Evolutionary conservation across 1,284 basidiomycete species (phyloP), one percentile per base, ranked within the genome.

Genomic region (Malassezia furfur): DNA sequence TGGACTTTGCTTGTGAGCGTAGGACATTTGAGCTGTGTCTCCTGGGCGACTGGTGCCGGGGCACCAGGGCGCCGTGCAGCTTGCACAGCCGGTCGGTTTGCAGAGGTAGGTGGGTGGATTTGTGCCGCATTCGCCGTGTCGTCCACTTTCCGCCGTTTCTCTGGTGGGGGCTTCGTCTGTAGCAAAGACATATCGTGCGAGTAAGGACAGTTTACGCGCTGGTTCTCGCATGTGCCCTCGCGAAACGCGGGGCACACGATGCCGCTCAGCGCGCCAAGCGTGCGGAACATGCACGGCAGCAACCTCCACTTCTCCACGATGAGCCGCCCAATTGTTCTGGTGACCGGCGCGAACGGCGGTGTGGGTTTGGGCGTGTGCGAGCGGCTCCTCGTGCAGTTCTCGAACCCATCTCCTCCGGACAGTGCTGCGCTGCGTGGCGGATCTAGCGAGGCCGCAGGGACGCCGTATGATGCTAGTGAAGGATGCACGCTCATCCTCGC

Each of bases 341-440:
- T 74, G 46, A 74, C 71, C 1, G 72, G 72, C 19, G 72, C 70
- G 11, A 74, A 74, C 46, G 61, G 61, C 17, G 73, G 70, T 19
- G 66, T 76, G 1, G 74, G 74, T 25, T 67, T 66, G 22, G 74
- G 73, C 12, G 66, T 74, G 35, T 72, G 68, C 39, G 66, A 74
- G 53, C 56, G 74, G 17, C 55, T 74, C 12, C 57, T 76, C 25
- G 66, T 74, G 8, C 74, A 76, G 61, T 61, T 75, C 43, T 69
- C 72, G 15, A 67, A 61, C 21, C 68, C 72, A 1, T 63, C 57
- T 9, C 72, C 72, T 1, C 63, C 70, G 21, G 49, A 59, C 35
- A 49, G 37, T 17, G 48, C 52, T 19, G 12, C 28, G 19, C 37
- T 47, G 15, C 37, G 54, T 3, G 53, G 53, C n/a, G 50, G 54